These are phyloP conservation scores for Wickerhamiella alocasiicola DNA, from an alignment of 805 yeast genomes.

Conservation along the genomic window DNA sequence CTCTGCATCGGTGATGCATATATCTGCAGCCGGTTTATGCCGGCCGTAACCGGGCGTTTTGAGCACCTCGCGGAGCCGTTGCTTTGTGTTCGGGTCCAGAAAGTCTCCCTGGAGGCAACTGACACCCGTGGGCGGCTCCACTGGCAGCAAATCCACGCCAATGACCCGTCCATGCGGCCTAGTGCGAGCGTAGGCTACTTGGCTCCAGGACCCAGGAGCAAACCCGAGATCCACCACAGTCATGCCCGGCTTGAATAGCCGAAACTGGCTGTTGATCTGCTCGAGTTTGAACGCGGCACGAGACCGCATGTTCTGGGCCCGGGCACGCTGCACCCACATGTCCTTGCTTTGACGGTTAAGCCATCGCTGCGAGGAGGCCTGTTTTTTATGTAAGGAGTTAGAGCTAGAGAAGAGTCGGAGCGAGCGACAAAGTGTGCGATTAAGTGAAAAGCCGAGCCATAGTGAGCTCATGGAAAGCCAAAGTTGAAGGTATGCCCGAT, in stretches of 20 bases:
- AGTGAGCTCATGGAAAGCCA: too few relatives aligned
- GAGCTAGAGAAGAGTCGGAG: too few relatives aligned
- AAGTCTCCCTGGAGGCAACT: conserved; percentile 79
- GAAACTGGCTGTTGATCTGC: conserved; percentile 56
- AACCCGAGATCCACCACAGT: conserved; percentile 74
- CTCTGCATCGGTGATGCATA: background rate
- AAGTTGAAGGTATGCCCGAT: too few relatives aligned
- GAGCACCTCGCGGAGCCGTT: conserved; percentile 24
- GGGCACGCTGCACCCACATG: conserved; percentile 53
- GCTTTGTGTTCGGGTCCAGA: conserved; percentile 36
- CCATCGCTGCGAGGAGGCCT: conserved; percentile 59
- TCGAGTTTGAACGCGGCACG: conserved; percentile 84
- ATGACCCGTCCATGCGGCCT: conserved; percentile 43
- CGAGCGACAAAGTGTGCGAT: too few relatives aligned
- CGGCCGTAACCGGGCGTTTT: conserved; percentile 23
- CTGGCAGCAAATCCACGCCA: conserved; percentile 74
- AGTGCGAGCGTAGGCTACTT: conserved; percentile 53
- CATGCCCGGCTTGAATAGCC: conserved; percentile 41
- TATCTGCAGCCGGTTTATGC: conserved; percentile 8
- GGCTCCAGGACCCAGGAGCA: conserved; percentile 95
- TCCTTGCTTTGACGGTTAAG: conserved; percentile 57
- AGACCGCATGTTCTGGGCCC: conserved; percentile 49
- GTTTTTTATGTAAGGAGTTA: too few relatives aligned
- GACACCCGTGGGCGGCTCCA: conserved; percentile 70
- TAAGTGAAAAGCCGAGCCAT: too few relatives aligned